These are phyloP conservation scores for Colletotrichum sp. DNA, from an alignment of 2,329 filamentous ascomycete species.

Conservation along the genomic window DNA sequence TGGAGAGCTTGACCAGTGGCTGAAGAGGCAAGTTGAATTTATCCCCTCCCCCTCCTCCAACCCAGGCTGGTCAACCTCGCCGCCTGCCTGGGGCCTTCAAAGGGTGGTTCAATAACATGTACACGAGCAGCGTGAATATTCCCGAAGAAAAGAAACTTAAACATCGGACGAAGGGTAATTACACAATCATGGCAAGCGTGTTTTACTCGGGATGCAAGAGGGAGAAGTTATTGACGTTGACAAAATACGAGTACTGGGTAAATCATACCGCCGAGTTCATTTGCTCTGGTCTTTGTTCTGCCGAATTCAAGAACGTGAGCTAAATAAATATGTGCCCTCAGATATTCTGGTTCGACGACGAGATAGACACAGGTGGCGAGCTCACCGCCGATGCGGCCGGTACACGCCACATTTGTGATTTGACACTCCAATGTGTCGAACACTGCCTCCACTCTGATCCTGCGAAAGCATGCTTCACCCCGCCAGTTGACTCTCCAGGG, in stretches of 20 bases:
- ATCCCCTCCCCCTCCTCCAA: background rate
- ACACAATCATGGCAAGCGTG: background rate
- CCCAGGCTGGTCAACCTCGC: background rate
- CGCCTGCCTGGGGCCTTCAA: background rate
- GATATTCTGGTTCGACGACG: background rate
- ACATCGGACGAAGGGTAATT: background rate
- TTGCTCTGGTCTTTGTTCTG: rapidly evolving
- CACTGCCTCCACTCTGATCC: background rate
- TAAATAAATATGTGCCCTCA: background rate
- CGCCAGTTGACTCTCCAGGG: background rate
- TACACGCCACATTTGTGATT: background rate
- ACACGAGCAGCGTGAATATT: background rate
- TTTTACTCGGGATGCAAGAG: background rate
- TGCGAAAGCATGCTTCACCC: background rate
- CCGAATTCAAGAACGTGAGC: background rate
- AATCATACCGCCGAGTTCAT: background rate
- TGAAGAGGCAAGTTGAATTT: background rate
- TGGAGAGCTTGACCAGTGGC: background rate
- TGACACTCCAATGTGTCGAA: background rate
- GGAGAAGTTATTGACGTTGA: background rate
- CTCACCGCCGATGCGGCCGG: background rate
- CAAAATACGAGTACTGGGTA: background rate
- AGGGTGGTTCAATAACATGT: background rate
- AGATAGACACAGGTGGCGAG: background rate
- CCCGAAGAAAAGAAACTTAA: background rate